Evolutionary conservation across 768 basidiomycete species (phyloP).

Genomic region (Sarcomyxa edulis): DNA sequence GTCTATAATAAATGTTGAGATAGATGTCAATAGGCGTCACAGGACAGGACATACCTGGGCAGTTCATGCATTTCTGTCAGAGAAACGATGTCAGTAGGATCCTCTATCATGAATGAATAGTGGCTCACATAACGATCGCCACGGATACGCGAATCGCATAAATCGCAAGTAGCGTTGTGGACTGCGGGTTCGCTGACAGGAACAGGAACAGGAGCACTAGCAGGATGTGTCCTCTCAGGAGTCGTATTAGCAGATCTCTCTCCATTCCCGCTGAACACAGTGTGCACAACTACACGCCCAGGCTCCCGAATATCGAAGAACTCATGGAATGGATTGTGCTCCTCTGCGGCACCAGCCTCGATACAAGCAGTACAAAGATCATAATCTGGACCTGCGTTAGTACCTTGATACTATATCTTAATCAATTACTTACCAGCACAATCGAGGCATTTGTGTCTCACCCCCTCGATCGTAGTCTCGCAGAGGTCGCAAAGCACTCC

Average conservation of each 20-base stretch:
- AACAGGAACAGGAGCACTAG: constrained; percentile 6
- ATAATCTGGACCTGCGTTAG: constrained; percentile 55
- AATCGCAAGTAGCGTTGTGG: constrained; percentile 69
- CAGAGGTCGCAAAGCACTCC: constrained; percentile 69
- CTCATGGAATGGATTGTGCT: constrained; percentile 59
- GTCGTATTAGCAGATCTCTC: constrained; percentile 19
- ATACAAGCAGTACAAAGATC: constrained; percentile 66
- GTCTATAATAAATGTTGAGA: constrained; percentile 30
- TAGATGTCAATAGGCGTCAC: background rate
- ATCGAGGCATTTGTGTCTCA: constrained; percentile 77
- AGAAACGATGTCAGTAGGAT: background rate
- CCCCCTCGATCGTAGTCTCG: constrained; percentile 47
- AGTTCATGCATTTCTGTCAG: constrained; percentile 66
- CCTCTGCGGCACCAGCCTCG: constrained; percentile 37
- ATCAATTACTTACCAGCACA: constrained; percentile 47
- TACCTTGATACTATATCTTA: constrained; percentile 2
- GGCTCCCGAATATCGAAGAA: constrained; percentile 69
- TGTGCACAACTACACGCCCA: constrained; percentile 61
- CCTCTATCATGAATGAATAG: constrained; percentile 3
- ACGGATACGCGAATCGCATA: constrained; percentile 67
- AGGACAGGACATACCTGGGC: constrained; percentile 35
- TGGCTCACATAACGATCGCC: constrained; percentile 69
- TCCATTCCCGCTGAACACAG: constrained; percentile 40
- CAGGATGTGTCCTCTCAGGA: too few relatives aligned
- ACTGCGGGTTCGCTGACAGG: constrained; percentile 23